Evolutionary conservation across 1,284 basidiomycete species (phyloP), one percentile per base, ranked within the genome.

Genomic region (Coriolopsis trogii): DNA sequence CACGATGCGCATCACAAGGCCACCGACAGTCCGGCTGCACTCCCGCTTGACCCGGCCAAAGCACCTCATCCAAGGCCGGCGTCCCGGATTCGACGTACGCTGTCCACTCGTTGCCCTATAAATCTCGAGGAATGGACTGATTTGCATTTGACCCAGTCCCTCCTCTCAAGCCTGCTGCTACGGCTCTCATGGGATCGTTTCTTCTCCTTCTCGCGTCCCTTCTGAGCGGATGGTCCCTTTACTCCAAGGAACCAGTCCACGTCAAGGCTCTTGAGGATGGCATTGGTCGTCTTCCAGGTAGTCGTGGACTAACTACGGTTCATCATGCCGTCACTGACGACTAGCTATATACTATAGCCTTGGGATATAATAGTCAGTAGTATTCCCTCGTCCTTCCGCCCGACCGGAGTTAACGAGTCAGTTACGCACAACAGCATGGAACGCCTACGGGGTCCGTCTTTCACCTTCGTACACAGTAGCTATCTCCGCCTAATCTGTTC

Each of bases 291-390:
- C 30, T 59, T 16, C 57, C 57, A 30, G 51, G 57, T 59, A 20
- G 1, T 38, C 23, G 2, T 18, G n/a, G 20, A 3, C 8, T 25
- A 25, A 25, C 13, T 2, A 9, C 15, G 15, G n/a, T n/a, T n/a
- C n/a, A n/a, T n/a, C n/a, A n/a, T n/a, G n/a, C 15, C 6, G 1
- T 13, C 1, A 24, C 24, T 18, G 6, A 5, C n/a, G 12, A 12
- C 44, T 23, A 2, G 21, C 15, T 5, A 13, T 28, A 1, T 21
- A 3, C 3, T 18, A 12, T 21, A 68, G 67, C 65, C 8, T 46
- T 73, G 38, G 70, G 68, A 6, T 70, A 70, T 44, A 72, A 71
- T 41, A 69, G 70, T 71, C 53, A 49, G 69, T 53, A 4, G 6
- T 33, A 9, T 2, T 21, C 30, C 4, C 16, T 12, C 26, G n/a